A percentile compares a stretch with the other conserved stretches of the same genome.
Conservation (phyloP, 805 yeast species). For the Wilhelminamyces savonicus region DNA sequence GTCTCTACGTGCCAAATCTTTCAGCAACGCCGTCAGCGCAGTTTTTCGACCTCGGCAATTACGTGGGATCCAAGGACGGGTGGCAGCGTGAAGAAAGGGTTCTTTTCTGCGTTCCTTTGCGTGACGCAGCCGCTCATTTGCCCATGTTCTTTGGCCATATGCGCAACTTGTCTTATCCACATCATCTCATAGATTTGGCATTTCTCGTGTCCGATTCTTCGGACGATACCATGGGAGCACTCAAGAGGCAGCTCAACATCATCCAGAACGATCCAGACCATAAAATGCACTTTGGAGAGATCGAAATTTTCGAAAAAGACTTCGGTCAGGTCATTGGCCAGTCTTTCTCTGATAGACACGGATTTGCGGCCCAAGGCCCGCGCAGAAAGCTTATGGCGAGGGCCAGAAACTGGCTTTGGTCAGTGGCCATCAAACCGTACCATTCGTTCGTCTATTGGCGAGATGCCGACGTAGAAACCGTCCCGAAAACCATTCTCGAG, state of each 20-base stretch:
- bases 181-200: conserved; percentile 72
- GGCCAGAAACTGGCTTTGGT: conserved; percentile 89
- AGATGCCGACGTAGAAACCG: conserved; percentile 94
- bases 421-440: conserved; percentile 82
- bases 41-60: conserved; percentile 67
- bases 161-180: conserved; percentile 79
- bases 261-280: conserved; percentile 63
- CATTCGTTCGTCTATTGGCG: conserved; percentile 98
- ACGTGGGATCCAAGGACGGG: conserved; percentile 63
- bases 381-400: conserved; percentile 92
- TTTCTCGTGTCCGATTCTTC: conserved; percentile 87
- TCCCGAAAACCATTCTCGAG: conserved; percentile 78
- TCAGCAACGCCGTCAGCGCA: conserved; percentile 37
- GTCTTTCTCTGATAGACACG: conserved; percentile 88
- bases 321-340: conserved; percentile 93
- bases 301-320: conserved; percentile 85
- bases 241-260: conserved; percentile 49
- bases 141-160: conserved; percentile 85
- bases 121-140: conserved; percentile 88
- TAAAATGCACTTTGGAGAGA: conserved; percentile 67
- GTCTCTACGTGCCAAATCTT: conserved; percentile 30
- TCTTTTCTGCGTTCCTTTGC: conserved; percentile 78
- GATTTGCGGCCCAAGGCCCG: conserved; percentile 94
- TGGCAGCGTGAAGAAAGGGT: conserved; percentile 78
- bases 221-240: conserved; percentile 75